phyloP scores from a whole-genome alignment of 345 rosid genomes.

The Jatropha curcas region DNA sequence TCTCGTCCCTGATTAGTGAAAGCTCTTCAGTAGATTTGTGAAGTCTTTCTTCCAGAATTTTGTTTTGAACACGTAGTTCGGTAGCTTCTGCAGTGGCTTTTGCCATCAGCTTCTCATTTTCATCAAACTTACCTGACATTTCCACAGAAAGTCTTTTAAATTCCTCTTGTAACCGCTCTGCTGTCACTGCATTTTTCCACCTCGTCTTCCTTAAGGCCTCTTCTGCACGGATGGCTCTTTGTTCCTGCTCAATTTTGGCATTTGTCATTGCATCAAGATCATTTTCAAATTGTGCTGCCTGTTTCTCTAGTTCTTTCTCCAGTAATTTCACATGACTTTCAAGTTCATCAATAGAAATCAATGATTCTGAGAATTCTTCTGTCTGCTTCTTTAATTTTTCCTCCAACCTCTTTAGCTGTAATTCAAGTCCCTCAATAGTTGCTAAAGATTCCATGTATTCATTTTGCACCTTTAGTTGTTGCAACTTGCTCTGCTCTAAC shows the following conservation, averaged over 20 bases:
- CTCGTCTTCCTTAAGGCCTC: conserved; percentile 37
- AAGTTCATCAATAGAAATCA: conserved; percentile 37
- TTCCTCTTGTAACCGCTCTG: conserved; percentile 36
- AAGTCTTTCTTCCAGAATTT: conserved; percentile 26
- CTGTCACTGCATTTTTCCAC: conserved; percentile 32
- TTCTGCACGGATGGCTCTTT: conserved; percentile 35
- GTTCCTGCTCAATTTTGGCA: conserved; percentile 32
- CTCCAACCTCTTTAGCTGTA: conserved; percentile 60
- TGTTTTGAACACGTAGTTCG: conserved; percentile 21
- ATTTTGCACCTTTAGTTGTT: conserved; percentile 8
- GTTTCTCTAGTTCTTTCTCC: conserved; percentile 33
- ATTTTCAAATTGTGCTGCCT: conserved; percentile 25
- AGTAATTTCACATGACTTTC: conserved; percentile 27
- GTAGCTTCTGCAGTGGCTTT: conserved; percentile 22
- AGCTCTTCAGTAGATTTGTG: conserved; percentile 26
- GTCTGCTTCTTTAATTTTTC: conserved; percentile 64
- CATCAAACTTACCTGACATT: conserved; percentile 32
- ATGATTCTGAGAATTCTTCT: conserved; percentile 61
- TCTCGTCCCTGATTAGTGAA: conserved; percentile 19
- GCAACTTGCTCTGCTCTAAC: conserved; percentile 20
- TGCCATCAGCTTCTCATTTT: conserved; percentile 26
- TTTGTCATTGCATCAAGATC: conserved; percentile 25
- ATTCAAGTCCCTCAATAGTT: conserved; percentile 48
- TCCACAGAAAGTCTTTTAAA: conserved; percentile 31
- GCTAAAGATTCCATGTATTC: conserved; percentile 22